Evolutionary conservation across 148 eudicot genomes (phyloP), one percentile per base, ranked within the genome.

Genomic region (Persicaria tinctoria): DNA sequence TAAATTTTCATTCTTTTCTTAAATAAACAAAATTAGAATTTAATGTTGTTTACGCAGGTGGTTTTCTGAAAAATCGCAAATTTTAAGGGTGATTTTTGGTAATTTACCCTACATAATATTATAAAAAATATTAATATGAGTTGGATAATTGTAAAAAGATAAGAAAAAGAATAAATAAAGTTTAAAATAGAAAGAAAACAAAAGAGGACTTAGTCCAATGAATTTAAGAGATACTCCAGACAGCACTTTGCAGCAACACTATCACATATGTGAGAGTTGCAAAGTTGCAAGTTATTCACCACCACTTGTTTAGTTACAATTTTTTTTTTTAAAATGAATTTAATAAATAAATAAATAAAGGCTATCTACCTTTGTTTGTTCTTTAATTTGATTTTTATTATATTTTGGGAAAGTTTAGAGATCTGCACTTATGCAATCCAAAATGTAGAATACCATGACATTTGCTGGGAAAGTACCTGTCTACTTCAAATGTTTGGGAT

Each of bases 391-490:
- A 32, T 32, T 1, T 32, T 32, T 59, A 7, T 59, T 11, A 2
- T 59, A 60, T 60, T 23, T 60, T 60, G 41, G 68, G 68, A 27
- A 27, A 60, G 0, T 60, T 60, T 23, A 27, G 27, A 60, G 68
- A 23, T 60, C 9, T 41, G 41, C 68, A 60, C 68, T 20, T 23
- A 60, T 23, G 68, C 68, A 60, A 60, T 60, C 68, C 68, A 60
- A 60, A 60, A 27, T 60, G 68, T 57, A 17, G 63, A 57, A 57
- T 57, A 57, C 63, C 27, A 57, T 57, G 63, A 57, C 5, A 57
- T 57, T 57, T 57, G 63, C 63, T 57, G 63, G 32, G 17, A 57
- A 57, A 57, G 63, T 57, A 57, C 23, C 13, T 60, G 68, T 60
- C 68, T 23, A 23, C 32, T 60, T 23, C 44, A 60, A 41, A 60